Evolutionary conservation across 305 asterid species (phyloP), one percentile per base, ranked within the genome.

Genomic region (Fraxinus floribunda): DNA sequence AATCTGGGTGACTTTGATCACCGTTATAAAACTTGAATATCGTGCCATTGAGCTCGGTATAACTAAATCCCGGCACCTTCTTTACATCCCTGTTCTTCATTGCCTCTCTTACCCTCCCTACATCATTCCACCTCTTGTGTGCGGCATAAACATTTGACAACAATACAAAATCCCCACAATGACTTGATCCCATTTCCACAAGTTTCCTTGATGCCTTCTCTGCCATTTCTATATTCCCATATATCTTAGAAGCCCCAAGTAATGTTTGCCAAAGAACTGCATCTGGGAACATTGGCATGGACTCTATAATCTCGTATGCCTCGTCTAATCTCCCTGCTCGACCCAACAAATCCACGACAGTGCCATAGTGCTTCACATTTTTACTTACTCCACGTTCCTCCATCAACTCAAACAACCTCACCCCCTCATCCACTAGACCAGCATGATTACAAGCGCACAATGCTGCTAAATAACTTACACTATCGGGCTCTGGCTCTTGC

Each of bases 361-460:
- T 90, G 38, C 99, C 98, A 22, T 94, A 96, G 79, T 96, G 99
- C 91, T 96, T 96, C 83, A 91, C 88, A 76, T 84, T 92, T 83
- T 84, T 91, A 81, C 85, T 85, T 81, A 93, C 91, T 6, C 88
- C 90, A 35, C 68, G 5, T 57, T 77, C 77, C 29, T 87, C 93
- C 97, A 96, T 96, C 79, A 82, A 77, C 62, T 92, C 88, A 0
- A 93, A 94, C 79, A 94, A 85, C 57, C 80, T 85, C 87, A 91
- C 79, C 74, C 98, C 99, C 81, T 93, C 95, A 16, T 93, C 97
- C 86, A 96, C 99, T 94, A 94, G 86, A 36, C 99, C 99, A 1
- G 97, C 89, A 57, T 94, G 98, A 83, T 93, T 96, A 80, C 99
- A 94, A 1, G 99, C 98, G 13, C 98, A 94, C 36, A 96, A 52